Evolutionary conservation across 1,139 yeast genomes (phyloP), one percentile per base, ranked within the genome.

Genomic region (Pichia sp.): DNA sequence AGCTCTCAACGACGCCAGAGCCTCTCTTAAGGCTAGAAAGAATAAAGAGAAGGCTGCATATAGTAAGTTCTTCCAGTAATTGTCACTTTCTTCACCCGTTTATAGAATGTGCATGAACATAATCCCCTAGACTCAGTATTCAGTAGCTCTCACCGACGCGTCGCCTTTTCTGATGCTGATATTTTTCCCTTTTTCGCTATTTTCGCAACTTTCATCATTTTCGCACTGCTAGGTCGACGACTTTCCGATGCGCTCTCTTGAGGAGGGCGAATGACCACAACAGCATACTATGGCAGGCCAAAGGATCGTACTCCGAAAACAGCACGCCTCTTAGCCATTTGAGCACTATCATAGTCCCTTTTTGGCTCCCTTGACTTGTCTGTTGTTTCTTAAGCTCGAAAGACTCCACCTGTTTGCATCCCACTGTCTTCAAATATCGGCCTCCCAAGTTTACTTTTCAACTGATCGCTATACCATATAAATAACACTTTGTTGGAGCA

Each of bases 21-120:
- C 59, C 32, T 55, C 64, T 27, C 64, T 75, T 37, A 72, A 73
- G 47, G 63, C 63, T 20, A 72, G 85, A 46, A 68, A 65, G 39
- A 78, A 77, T 33, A 78, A 78, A 56, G 87, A 87, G 57, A 83
- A 78, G 65, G 84, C 83, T 50, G 91, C 95, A 3, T 77, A 85
- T 67, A 64, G 93, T 34, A 87, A 85, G 59, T 82, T 88, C 66
- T 88, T 88, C 14, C 15, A 14, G 13, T 29, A 19, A 13, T 23
- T n/a, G n/a, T n/a, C n/a, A n/a, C n/a, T n/a, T n/a, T n/a, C 22
- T 21, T 21, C 11, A 11, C 8, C 22, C 11, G 8, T 21, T 21
- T 21, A 9, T n/a, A n/a, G n/a, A n/a, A n/a, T n/a, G n/a, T n/a
- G n/a, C n/a, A n/a, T n/a, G n/a, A n/a, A n/a, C n/a, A n/a, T n/a